A percentile compares a stretch with the other conserved stretches of the same genome.
Conservation (phyloP, 2,329 filamentous ascomycete species). For the Diplodia intermedia region DNA sequence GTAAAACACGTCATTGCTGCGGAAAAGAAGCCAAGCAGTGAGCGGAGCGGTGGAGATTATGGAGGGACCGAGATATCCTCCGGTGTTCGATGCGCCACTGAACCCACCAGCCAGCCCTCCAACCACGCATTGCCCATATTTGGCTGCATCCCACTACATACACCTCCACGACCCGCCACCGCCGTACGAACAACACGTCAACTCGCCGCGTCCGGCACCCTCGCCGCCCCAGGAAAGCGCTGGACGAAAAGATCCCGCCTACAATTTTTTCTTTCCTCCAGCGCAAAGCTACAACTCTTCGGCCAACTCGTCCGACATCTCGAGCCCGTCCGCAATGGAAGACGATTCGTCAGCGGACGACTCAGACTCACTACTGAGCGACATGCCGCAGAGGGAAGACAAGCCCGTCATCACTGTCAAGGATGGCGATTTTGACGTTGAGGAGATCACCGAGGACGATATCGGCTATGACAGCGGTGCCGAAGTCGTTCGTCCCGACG, state of each 20-base stretch:
- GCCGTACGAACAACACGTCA: constrained; percentile 46
- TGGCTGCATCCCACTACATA: constrained; percentile 12
- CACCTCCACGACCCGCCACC: constrained; percentile 43
- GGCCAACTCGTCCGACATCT: constrained; percentile 46
- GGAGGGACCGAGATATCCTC: constrained; percentile 43
- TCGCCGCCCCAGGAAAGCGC: constrained; percentile 50
- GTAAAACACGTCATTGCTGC: not conserved
- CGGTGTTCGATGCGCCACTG: constrained; percentile 40
- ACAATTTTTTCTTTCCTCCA: constrained; percentile 48
- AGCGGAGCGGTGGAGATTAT: constrained; percentile 35
- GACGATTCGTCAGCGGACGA: constrained; percentile 42
- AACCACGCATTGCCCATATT: constrained; percentile 44
- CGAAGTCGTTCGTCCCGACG: constrained; percentile 54
- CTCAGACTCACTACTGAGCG: constrained; percentile 37
- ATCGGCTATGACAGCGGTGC: constrained; percentile 49
- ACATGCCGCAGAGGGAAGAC: constrained; percentile 36
- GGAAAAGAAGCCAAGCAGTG: not conserved
- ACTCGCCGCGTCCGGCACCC: constrained; percentile 40
- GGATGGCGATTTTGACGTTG: constrained; percentile 49
- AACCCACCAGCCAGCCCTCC: constrained; percentile 48
- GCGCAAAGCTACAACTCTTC: constrained; percentile 47
- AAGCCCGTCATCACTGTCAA: constrained; percentile 35
- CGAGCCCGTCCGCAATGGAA: constrained; percentile 45
- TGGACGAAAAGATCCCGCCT: constrained; percentile 45
- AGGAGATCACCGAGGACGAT: constrained; percentile 51